Evolutionary conservation across 2,329 filamentous ascomycete species (phyloP).

Genomic region (Alternaria incomplexa): DNA sequence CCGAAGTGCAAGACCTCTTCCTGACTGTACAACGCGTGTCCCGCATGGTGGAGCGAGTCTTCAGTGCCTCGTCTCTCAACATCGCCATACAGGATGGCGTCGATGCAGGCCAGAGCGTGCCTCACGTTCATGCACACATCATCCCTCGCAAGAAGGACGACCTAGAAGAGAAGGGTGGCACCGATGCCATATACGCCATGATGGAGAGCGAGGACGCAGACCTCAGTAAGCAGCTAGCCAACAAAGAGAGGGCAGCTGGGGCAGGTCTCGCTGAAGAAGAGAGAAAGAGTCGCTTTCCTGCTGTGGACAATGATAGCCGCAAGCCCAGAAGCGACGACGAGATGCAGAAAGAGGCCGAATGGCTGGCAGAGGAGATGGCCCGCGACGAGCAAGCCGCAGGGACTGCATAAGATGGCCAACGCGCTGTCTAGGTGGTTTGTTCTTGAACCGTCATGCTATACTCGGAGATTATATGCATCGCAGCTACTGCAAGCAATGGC

Average conservation of each 20-base stretch:
- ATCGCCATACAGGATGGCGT: constrained; percentile 93
- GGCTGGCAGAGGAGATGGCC: constrained; percentile 65
- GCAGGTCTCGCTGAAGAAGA: constrained; percentile 30
- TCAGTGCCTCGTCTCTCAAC: constrained; percentile 78
- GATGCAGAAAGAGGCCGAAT: constrained; percentile 79
- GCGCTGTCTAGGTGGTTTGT: not conserved
- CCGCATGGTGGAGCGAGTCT: constrained; percentile 70
- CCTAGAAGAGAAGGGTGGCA: constrained; percentile 62
- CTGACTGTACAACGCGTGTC: constrained; percentile 83
- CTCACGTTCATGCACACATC: constrained; percentile 92
- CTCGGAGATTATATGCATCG: not conserved
- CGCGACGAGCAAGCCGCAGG: constrained; percentile 42
- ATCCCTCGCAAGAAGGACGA: constrained; percentile 73
- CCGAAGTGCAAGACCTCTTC: constrained; percentile 86
- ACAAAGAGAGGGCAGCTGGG: constrained; percentile 56
- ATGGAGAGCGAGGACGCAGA: constrained; percentile 88
- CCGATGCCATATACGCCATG: constrained; percentile 80
- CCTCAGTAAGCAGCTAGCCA: constrained; percentile 73
- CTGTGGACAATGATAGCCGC: constrained; percentile 70
- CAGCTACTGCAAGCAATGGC: not conserved
- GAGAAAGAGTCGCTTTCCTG: constrained; percentile 65
- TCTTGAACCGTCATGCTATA: not conserved
- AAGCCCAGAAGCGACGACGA: constrained; percentile 71
- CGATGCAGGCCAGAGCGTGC: constrained; percentile 90
- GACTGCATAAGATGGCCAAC: not conserved